These are phyloP conservation scores for Sequoiadendron giganteum DNA, from an alignment of 75 land plant species.

Conservation along the genomic window DNA sequence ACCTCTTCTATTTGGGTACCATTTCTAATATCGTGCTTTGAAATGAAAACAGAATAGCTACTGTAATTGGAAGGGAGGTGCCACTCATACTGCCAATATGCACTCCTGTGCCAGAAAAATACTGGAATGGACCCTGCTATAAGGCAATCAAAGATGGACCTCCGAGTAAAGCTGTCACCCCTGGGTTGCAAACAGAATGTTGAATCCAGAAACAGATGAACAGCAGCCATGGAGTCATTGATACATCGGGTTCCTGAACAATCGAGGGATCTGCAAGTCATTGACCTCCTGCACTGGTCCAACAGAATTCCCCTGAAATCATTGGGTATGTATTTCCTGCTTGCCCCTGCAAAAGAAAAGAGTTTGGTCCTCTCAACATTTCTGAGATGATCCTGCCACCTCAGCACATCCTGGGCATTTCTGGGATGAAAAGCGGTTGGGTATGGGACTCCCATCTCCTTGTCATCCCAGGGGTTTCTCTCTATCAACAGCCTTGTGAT, in stretches of 20 bases:
- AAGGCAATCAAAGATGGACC: constrained; percentile 81
- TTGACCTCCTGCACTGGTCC: constrained; percentile 30
- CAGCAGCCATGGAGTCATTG: constrained; percentile 29
- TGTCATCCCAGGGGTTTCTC: constrained; percentile 72
- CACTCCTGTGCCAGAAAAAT: constrained; percentile 69
- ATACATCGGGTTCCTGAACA: constrained; percentile 40
- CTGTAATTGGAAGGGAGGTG: constrained; percentile 46
- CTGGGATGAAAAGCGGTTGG: constrained; percentile 86
- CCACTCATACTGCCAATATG: constrained; percentile 69
- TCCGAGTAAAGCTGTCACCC: constrained; percentile 75
- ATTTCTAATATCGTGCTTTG: constrained; percentile 40
- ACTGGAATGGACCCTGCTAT: constrained; percentile 81
- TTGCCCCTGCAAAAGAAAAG: constrained; percentile 69
- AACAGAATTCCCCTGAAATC: constrained; percentile 54
- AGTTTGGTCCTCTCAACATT: constrained; percentile 29
- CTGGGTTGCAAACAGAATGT: constrained; percentile 79
- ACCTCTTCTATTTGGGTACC: constrained; percentile 39
- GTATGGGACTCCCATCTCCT: constrained; percentile 81
- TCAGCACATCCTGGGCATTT: constrained; percentile 32
- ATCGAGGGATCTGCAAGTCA: constrained; percentile 41
- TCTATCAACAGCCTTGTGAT: constrained; percentile 73
- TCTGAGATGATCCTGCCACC: constrained; percentile 57
- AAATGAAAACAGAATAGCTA: constrained; percentile 70
- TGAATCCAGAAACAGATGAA: constrained; percentile 58
- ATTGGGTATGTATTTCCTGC: constrained; percentile 29